Base-by-base conservation (phyloP, 2,329 filamentous ascomycete species). In the Parafenestella ontariensis region DNA sequence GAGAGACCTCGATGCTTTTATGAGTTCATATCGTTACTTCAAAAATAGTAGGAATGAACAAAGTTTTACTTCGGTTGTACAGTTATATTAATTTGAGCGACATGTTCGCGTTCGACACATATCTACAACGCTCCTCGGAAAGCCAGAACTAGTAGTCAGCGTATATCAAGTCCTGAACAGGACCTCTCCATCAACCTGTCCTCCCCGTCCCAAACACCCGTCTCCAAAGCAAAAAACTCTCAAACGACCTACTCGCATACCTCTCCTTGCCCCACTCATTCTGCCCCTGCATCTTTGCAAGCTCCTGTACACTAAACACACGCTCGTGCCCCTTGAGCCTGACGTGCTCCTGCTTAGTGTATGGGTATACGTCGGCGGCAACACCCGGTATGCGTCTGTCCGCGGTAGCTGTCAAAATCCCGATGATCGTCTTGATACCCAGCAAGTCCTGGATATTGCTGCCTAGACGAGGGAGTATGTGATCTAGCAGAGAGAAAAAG, bases 321-420 rank as follows among this genome's bases (percentile, higher is more conserved):
- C 53, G 39, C 45, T 43, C 29, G 18, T 41, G 2, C 17, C 53
- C 59, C 1, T 55, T 34, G 5, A 62, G 52, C 2, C 37, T 8
- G 1, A 68, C 59, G 0, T 23, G 45, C 31, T 69, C 65, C 13
- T 43, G 36, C 37, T 52, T 49, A 4, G 56, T 59, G 9, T 72
- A 74, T 0, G 46, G 54, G 40, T 71, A 69, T 3, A 74, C 54
- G 44, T 71, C 58, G 8, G 66, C 71, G 4, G 40, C 55, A 2
- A 50, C 49, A 2, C 69, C 69, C 0, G 72, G 72, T 6, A 76
- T 70, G 1, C 71, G 58, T 2, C 73, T 66, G 51, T 76, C 72
- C 9, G 61, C 53, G 1, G 71, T 71, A 6, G 71, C 70, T 1
- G 64, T 66, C 41, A 75, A 37, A 2, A 76, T 65, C 1, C 58